These are phyloP conservation scores for Nothophoma quercina DNA, from an alignment of 2,329 filamentous ascomycete genomes.

Conservation along the genomic window DNA sequence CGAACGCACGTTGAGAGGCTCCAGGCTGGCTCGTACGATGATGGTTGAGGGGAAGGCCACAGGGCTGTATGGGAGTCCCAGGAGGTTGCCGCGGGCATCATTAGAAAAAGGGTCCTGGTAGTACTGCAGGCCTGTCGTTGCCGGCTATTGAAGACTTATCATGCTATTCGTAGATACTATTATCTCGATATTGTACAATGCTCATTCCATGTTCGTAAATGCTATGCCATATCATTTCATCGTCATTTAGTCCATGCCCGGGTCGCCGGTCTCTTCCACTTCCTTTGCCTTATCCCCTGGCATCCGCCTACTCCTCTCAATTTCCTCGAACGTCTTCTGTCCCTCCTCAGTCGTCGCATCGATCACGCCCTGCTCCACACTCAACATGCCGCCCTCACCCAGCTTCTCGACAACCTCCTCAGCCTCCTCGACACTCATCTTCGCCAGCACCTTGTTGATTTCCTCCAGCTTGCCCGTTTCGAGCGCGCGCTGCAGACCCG, in stretches of 20 bases:
- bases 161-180: constrained; percentile 5
- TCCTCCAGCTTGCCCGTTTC: constrained; percentile 89
- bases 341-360: constrained; percentile 93
- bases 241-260: background rate
- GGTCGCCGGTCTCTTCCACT: constrained; percentile 8
- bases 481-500: constrained; percentile 81
- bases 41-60: background rate
- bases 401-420: constrained; percentile 84
- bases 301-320: constrained; percentile 56
- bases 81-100: no score
- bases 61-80: no score
- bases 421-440: constrained; percentile 87
- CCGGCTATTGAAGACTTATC: background rate
- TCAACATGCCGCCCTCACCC: constrained; percentile 85
- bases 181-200: constrained; percentile 16
- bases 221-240: background rate
- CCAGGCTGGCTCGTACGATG: background rate
- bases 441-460: constrained; percentile 85
- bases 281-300: constrained; percentile 53
- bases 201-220: background rate
- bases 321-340: constrained; percentile 75
- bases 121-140: background rate
- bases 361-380: constrained; percentile 90
- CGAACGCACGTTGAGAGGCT: no score
- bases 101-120: no score